Base-by-base conservation (phyloP, 2,329 filamentous ascomycete genomes). In the Aureobasidium sp. region DNA sequence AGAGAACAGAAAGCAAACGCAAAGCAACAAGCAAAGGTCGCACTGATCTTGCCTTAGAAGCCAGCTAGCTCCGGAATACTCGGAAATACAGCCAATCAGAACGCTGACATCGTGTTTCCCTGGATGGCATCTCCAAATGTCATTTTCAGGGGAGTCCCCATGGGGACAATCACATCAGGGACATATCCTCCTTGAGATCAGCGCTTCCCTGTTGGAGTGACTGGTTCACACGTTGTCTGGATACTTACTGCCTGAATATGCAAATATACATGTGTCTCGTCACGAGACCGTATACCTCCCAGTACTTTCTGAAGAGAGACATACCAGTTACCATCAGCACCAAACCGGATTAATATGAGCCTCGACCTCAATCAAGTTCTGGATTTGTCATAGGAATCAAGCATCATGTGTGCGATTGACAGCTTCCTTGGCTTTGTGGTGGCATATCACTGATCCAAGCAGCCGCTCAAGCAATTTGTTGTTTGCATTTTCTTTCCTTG, bases 101-200 rank as follows among this genome's bases (percentile, higher is more conserved):
- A 30, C 25, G 16, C 27, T 30, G 25, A 8, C 50, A n/a, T 54
- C 37, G 13, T 29, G 15, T 42, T 42, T 21, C 36, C 4, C 34
- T 39, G 25, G 11, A 27, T 37, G 15, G 15, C 21, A 27, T 29
- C 39, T 27, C 16, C 45, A 47, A 7, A 25, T 52, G 32, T 3
- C 34, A 39, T 9, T 39, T 36, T 11, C 34, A 52, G 32, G 32
- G 8, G 49, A 39, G 21, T 37, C 49, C 34, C 49, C 47, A 36
- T 50, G 30, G 34, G 34, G 34, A 37, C 49, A 25, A 52, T 52
- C 21, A 21, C 21, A 21, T 5, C 34, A 37, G 32, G 81, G 15
- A 50, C 11, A 50, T 16, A 34, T 30, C 21, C 16, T n/a, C 29
- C 36, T 16, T 30, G 13, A 5, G n/a, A 39, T 16, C 13, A 21